These are phyloP conservation scores for Trichoderma guizhouense DNA, from an alignment of 2,329 filamentous ascomycete species.

Conservation along the genomic window DNA sequence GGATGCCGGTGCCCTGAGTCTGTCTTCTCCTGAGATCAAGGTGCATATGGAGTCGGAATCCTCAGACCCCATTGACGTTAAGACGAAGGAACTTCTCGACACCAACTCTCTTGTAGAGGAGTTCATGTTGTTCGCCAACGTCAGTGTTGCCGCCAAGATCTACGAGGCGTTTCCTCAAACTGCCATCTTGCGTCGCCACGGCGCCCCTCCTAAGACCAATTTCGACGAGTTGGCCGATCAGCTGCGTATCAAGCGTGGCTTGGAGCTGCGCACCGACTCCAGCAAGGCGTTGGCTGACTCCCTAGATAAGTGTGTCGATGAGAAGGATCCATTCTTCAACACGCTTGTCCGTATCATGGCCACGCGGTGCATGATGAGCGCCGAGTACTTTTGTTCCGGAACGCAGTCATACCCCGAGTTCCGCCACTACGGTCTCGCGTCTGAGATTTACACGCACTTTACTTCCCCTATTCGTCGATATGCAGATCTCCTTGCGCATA, in stretches of 20 bases:
- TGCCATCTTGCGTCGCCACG: constrained; percentile 88
- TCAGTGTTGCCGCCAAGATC: constrained; percentile 85
- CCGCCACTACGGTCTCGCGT: constrained; percentile 93
- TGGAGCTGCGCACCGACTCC: constrained; percentile 79
- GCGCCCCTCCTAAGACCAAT: constrained; percentile 87
- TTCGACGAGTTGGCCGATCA: constrained; percentile 93
- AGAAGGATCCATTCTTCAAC: constrained; percentile 91
- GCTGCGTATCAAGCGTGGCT: constrained; percentile 77
- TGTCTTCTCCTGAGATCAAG: constrained; percentile 96
- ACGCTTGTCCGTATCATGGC: constrained; percentile 96
- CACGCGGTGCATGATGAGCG: constrained; percentile 98
- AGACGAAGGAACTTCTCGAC: constrained; percentile 89
- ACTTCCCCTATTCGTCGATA: constrained; percentile 96
- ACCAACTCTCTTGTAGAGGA: constrained; percentile 98
- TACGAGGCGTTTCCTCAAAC: constrained; percentile 93
- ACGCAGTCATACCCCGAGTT: constrained; percentile 92
- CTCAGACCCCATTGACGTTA: constrained; percentile 91
- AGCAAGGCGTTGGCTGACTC: constrained; percentile 93
- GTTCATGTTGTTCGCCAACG: constrained; percentile 99
- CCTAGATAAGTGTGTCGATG: constrained; percentile 78
- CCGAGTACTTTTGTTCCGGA: constrained; percentile 96
- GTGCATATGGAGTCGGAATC: constrained; percentile 94
- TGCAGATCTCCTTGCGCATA: constrained; percentile 90
- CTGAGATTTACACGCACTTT: constrained; percentile 98
- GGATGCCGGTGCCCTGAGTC: constrained; percentile 89